Conservation (phyloP, 2,329 filamentous ascomycete genomes). For the Fusarium verticillioides region DNA sequence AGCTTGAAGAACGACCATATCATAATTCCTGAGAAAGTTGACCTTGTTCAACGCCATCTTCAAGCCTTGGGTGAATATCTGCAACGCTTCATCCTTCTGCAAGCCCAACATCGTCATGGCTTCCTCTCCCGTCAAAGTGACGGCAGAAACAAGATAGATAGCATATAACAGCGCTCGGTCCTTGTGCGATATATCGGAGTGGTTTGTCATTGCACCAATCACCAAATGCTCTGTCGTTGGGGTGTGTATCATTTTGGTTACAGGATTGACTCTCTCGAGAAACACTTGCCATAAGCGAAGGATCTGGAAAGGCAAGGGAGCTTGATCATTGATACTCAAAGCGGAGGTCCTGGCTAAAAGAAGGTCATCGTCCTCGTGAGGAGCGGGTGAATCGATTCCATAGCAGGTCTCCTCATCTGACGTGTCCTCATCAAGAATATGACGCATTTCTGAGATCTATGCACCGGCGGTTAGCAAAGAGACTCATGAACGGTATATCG, state of each 20-base stretch:
- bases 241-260: slow-evolving; percentile 6
- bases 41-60: slow-evolving; percentile 6
- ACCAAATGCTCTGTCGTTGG: slow-evolving; percentile 10
- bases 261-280: slow-evolving; percentile 8
- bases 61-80: slow-evolving; percentile 4
- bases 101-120: neutral
- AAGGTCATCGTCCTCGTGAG: slow-evolving; percentile 3
- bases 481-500: rapidly evolving
- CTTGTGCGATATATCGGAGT: neutral
- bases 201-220: slow-evolving; percentile 3
- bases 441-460: slow-evolving; percentile 12
- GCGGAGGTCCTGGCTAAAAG: neutral
- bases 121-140: neutral
- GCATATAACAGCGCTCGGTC: neutral
- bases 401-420: slow-evolving; percentile 11
- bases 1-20: slow-evolving; percentile 1
- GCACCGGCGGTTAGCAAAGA: rapidly evolving
- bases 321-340: neutral
- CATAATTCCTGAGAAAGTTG: slow-evolving; percentile 7
- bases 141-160: neutral
- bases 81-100: neutral
- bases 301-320: neutral
- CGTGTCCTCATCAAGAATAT: slow-evolving; percentile 15
- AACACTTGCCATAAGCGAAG: slow-evolving; percentile 12
- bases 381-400: neutral